These are phyloP conservation scores for Ophiostoma piceae DNA, from an alignment of 2,329 filamentous ascomycete genomes.

Conservation along the genomic window DNA sequence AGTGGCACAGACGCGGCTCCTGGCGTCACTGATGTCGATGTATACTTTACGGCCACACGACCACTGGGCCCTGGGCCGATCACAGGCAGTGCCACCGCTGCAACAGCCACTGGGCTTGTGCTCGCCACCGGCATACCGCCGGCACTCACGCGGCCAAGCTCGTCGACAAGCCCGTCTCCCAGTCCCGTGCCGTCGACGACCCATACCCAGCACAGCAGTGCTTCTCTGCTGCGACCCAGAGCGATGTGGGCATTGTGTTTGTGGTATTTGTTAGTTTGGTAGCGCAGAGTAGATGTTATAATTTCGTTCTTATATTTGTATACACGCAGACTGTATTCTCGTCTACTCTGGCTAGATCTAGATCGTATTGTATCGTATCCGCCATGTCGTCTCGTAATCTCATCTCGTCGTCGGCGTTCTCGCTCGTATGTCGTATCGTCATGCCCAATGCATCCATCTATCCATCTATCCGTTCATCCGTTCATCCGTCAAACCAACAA, in stretches of 20 bases:
- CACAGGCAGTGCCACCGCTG: too few species aligned
- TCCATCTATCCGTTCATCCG: not conserved
- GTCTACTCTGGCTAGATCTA: not conserved
- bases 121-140: too few species aligned
- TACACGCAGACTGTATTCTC: constrained; percentile 8
- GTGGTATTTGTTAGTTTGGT: not conserved
- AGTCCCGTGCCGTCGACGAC: too few species aligned
- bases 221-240: not conserved
- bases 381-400: not conserved
- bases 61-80: too few species aligned
- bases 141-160: too few species aligned
- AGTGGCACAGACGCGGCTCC: too few species aligned
- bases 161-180: too few species aligned
- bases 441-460: not conserved
- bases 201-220: not conserved
- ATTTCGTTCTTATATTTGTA: not conserved
- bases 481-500: not conserved
- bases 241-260: not conserved
- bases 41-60: too few species aligned
- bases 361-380: not conserved
- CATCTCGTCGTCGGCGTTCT: not conserved
- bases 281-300: not conserved
- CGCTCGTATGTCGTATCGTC: constrained; percentile 1
- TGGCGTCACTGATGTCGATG: too few species aligned
- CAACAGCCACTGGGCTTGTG: too few species aligned